Conservation (phyloP, 345 rosid species). For the Corymbia maculata region DNA sequence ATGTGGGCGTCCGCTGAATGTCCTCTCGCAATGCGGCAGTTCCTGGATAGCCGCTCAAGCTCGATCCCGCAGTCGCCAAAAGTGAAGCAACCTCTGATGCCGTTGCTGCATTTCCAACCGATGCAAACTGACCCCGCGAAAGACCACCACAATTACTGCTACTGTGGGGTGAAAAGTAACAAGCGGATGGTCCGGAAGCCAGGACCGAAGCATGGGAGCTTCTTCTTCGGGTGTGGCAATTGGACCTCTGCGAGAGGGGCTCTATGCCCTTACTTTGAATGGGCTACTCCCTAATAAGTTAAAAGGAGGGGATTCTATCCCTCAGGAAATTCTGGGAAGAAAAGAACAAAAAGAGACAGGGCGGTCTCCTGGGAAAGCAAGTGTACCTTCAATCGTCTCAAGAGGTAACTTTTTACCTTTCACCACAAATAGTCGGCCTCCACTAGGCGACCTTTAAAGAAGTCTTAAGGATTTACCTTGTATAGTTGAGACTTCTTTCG, state of each 20-base stretch:
- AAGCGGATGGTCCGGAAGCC: constrained; percentile 38
- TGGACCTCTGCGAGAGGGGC: constrained; percentile 39
- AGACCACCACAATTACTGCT: constrained; percentile 12
- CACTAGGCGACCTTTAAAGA: background rate
- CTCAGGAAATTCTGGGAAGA: background rate
- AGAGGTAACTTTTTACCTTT: background rate
- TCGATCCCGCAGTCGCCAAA: constrained; percentile 5
- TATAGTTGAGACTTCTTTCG: constrained; percentile 1
- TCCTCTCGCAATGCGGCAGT: constrained; percentile 5
- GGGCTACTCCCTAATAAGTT: constrained; percentile 28
- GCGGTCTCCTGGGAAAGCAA: background rate
- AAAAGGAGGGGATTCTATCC: background rate
- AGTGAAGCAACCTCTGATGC: constrained; percentile 11
- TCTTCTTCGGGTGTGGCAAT: constrained; percentile 46
- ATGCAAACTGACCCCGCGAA: constrained; percentile 4
- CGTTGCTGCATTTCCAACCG: constrained; percentile 14
- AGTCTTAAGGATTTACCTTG: background rate
- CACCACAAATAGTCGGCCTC: background rate
- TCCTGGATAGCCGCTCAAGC: background rate
- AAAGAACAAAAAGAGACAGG: background rate
- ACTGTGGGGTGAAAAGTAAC: constrained; percentile 40
- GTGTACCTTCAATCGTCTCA: background rate
- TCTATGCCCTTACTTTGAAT: constrained; percentile 33
- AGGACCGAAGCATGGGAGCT: constrained; percentile 35
- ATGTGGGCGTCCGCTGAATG: constrained; percentile 19